Conservation (phyloP, 306 rosid genomes). For the Trifolium repens region DNA sequence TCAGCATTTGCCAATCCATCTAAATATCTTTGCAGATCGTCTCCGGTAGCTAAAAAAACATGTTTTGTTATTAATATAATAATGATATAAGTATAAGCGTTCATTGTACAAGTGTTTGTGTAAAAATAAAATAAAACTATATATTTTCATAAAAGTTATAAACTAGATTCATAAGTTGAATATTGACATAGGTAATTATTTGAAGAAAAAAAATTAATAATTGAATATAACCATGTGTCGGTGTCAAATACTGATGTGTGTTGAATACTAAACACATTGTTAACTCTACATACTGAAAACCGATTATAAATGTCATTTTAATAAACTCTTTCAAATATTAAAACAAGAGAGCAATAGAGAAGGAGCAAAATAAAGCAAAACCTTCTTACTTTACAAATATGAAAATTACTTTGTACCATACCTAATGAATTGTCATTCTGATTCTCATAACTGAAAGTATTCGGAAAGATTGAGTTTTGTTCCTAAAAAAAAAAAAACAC, state of each 20-base stretch:
- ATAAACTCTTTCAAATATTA: too few relatives aligned
- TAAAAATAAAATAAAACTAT: too few relatives aligned
- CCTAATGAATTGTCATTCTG: conserved; percentile 64
- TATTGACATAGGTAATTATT: too few relatives aligned
- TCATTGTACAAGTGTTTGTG: too few relatives aligned
- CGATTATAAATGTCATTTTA: too few relatives aligned
- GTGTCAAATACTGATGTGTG: neutral
- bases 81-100: too few relatives aligned
- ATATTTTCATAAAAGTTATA: too few relatives aligned
- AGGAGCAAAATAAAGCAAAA: neutral
- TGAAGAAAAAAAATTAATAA: too few relatives aligned
- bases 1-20: conserved; percentile 62
- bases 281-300: too few relatives aligned
- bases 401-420: conserved; percentile 26
- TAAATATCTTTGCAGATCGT: conserved; percentile 61
- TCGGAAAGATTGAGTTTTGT: conserved; percentile 66
- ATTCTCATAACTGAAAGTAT: conserved; percentile 56
- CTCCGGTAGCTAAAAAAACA: conserved; percentile 56
- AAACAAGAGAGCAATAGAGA: too few relatives aligned
- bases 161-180: too few relatives aligned
- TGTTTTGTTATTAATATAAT: neutral
- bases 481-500: conserved; percentile 47
- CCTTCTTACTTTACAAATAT: neutral
- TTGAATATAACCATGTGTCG: neutral
- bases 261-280: too few relatives aligned